Conservation (phyloP, 2,329 filamentous ascomycete species). For the Tolypocladium tundrense region DNA sequence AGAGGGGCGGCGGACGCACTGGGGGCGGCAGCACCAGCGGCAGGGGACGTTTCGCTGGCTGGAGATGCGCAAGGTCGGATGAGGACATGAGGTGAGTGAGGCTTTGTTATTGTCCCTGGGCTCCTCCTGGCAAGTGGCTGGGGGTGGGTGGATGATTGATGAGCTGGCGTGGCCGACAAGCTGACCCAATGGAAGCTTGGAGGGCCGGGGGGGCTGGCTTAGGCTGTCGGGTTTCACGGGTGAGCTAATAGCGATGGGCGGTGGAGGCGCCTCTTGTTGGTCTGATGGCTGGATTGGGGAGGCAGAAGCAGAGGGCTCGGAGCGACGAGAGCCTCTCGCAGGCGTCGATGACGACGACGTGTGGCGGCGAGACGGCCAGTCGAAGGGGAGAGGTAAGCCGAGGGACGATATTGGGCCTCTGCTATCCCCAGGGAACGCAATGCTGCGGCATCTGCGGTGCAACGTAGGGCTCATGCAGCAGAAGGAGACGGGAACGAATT, state of each 20-base stretch:
- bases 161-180: conserved; percentile 27
- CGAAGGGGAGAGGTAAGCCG: neutral
- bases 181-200: conserved; percentile 23
- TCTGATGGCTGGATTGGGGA: neutral
- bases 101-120: neutral
- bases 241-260: conserved; percentile 1
- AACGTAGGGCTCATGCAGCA: neutral
- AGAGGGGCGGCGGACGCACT: neutral
- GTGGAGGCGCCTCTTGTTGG: conserved; percentile 1
- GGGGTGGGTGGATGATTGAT: conserved; percentile 17
- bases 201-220: conserved; percentile 12
- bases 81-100: neutral
- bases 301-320: conserved; percentile 11
- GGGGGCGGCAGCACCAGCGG: neutral
- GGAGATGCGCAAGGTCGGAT: neutral
- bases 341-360: neutral
- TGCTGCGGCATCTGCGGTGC: neutral
- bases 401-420: neutral
- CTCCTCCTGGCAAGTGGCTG: neutral
- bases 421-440: neutral
- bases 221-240: conserved; percentile 7
- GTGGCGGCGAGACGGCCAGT: neutral
- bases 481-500: neutral
- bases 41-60: neutral
- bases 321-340: neutral